Conservation (phyloP, 768 basidiomycete genomes). For the Podaxis sp. region DNA sequence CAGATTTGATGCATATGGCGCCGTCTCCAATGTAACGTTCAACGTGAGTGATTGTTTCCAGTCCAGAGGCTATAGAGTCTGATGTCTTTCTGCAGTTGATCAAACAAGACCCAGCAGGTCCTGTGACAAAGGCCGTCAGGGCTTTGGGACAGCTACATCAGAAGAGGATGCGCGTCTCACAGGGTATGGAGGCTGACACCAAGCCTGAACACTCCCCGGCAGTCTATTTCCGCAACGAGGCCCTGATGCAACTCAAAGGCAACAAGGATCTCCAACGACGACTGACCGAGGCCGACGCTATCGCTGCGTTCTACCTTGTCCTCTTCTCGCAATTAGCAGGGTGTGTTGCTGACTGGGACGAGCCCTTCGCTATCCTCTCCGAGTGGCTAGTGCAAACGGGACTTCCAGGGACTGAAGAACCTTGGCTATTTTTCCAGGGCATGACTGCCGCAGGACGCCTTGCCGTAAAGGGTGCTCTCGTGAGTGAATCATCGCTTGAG, state of each 20-base stretch:
- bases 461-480: constrained; percentile 71
- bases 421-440: constrained; percentile 53
- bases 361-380: constrained; percentile 65
- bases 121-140: constrained; percentile 71
- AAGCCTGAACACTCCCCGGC: constrained; percentile 59
- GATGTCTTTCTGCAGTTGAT: constrained; percentile 41
- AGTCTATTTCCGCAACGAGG: constrained; percentile 66
- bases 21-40: constrained; percentile 64
- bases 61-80: not conserved
- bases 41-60: constrained; percentile 43
- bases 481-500: constrained; percentile 36
- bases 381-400: constrained; percentile 77
- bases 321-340: constrained; percentile 73
- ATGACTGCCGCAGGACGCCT: constrained; percentile 56
- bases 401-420: constrained; percentile 63
- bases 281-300: constrained; percentile 68
- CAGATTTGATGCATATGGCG: constrained; percentile 48
- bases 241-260: constrained; percentile 58
- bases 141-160: constrained; percentile 75
- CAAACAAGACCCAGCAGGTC: constrained; percentile 64
- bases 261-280: constrained; percentile 53
- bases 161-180: constrained; percentile 58
- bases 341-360: constrained; percentile 67
- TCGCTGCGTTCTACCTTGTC: constrained; percentile 77
- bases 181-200: constrained; percentile 57